These are phyloP conservation scores for Aureobasidium sp. DNA, from an alignment of 2,329 filamentous ascomycete species.

Conservation along the genomic window DNA sequence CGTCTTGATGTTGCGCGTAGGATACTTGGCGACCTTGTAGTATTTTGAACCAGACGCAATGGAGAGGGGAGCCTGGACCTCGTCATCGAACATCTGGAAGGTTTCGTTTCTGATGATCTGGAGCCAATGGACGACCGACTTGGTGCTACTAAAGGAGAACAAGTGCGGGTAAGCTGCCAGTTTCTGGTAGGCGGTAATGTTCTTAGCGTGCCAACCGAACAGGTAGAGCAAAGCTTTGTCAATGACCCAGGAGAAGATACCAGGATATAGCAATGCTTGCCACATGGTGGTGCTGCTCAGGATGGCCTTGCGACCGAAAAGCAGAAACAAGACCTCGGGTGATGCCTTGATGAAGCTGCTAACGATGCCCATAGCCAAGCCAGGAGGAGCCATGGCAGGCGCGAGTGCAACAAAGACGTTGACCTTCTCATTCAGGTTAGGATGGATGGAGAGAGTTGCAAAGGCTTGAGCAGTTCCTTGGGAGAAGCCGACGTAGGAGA, in stretches of 20 bases:
- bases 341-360: slow-evolving; percentile 91
- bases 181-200: slow-evolving; percentile 82
- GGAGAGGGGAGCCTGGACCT: slow-evolving; percentile 70
- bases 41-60: slow-evolving; percentile 69
- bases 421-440: slow-evolving; percentile 82
- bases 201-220: slow-evolving; percentile 81
- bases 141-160: slow-evolving; percentile 94
- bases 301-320: slow-evolving; percentile 87
- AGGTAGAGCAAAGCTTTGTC: slow-evolving; percentile 75
- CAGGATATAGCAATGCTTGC: slow-evolving; percentile 92
- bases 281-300: slow-evolving; percentile 92
- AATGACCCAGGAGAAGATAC: slow-evolving; percentile 82
- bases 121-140: slow-evolving; percentile 98
- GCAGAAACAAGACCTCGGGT: slow-evolving; percentile 82
- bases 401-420: slow-evolving; percentile 95
- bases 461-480: slow-evolving; percentile 97
- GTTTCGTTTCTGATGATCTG: slow-evolving; percentile 95
- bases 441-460: slow-evolving; percentile 85
- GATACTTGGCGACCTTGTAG: slow-evolving; percentile 94
- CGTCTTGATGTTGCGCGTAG: slow-evolving; percentile 93
- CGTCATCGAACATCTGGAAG: slow-evolving; percentile 98
- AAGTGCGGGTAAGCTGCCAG: slow-evolving; percentile 91
- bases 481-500: slow-evolving; percentile 96
- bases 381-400: slow-evolving; percentile 92
- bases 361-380: slow-evolving; percentile 81